These are phyloP conservation scores for apple (Malus domestica) DNA, from an alignment of 306 rosid genomes.

Conservation along the genomic window ASM211411v1 NC_041792.1:6543001-6543500, in stretches of 20 bases:
- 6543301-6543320: neutral
- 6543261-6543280: too few species aligned
- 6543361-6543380: neutral
- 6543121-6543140: neutral
- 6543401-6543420: neutral
- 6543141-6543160: neutral
- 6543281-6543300: neutral
- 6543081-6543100: too few species aligned
- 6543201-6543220: neutral
- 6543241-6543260: neutral
- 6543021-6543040: too few species aligned
- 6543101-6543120: too few species aligned
- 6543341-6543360: rapidly evolving
- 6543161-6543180: neutral
- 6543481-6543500: neutral
- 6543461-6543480: neutral
- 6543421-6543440: neutral
- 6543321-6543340: neutral
- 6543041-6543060: too few species aligned
- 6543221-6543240: neutral
- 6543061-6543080: too few species aligned
- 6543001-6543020: too few species aligned
- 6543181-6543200: neutral
- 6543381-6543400: neutral
- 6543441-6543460: neutral